phyloP scores from a whole-genome alignment of 2,329 filamentous ascomycete genomes.

The Calonectria ilicicola region DNA sequence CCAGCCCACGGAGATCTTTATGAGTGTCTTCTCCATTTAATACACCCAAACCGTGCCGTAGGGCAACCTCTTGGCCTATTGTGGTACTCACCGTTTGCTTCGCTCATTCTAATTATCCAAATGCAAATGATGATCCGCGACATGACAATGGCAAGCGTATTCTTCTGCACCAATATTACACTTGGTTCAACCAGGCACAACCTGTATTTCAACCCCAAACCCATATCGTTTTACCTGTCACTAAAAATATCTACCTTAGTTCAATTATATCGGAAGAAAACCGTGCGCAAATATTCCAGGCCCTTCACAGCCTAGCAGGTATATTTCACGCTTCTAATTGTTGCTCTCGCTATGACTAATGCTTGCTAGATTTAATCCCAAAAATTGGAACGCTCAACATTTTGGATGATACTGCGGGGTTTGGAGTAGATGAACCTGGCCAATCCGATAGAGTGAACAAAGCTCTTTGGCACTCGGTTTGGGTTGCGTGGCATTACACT shows the following conservation, averaged over 20 bases:
- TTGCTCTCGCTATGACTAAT: background rate
- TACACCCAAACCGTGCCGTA: constrained; percentile 12
- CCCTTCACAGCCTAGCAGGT: constrained; percentile 21
- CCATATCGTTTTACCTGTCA: accelerated
- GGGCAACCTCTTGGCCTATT: constrained; percentile 20
- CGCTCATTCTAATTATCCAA: constrained; percentile 23
- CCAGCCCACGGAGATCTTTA: constrained; percentile 24
- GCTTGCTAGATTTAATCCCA: constrained; percentile 15
- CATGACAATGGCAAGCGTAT: constrained; percentile 24
- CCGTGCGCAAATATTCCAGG: constrained; percentile 22
- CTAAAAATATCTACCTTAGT: background rate
- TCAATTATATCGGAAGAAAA: constrained; percentile 26
- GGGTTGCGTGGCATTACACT: constrained; percentile 25
- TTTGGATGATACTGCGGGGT: constrained; percentile 10
- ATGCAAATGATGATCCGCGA: constrained; percentile 30
- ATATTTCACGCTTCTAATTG: background rate
- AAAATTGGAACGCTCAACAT: constrained; percentile 16
- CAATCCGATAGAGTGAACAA: constrained; percentile 11
- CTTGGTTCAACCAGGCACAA: constrained; percentile 17
- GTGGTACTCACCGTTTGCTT: constrained; percentile 26
- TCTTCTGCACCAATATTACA: constrained; percentile 20
- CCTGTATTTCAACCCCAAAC: background rate
- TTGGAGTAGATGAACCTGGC: constrained; percentile 1
- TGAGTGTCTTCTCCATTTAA: constrained; percentile 22
- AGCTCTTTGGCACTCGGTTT: constrained; percentile 22